Percentiles rank a stretch among this genome's conserved stretches.
Evolutionary conservation across 2,329 filamentous ascomycete genomes (phyloP).

Genomic region (Fusarium aywerte): DNA sequence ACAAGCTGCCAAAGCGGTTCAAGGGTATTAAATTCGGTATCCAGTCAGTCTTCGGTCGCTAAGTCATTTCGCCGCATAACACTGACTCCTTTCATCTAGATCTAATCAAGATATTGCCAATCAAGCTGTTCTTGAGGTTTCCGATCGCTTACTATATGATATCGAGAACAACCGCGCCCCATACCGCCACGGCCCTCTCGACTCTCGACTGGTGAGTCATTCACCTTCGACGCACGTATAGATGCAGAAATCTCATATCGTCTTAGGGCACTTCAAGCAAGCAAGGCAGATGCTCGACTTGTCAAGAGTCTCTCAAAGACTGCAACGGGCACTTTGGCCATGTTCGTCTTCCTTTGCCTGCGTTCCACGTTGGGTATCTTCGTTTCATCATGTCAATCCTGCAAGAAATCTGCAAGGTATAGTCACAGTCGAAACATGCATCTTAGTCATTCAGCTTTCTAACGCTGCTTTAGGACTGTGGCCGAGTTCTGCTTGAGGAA

Average conservation of each 20-base stretch:
- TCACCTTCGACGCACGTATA: not conserved
- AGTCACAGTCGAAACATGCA: not conserved
- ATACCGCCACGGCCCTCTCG: constrained; percentile 85
- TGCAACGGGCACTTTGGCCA: constrained; percentile 98
- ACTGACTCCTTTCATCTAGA: constrained; percentile 54
- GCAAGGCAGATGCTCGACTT: constrained; percentile 81
- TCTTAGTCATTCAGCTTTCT: not conserved
- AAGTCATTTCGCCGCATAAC: not conserved
- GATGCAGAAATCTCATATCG: not conserved
- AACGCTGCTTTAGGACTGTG: constrained; percentile 70
- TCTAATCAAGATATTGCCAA: constrained; percentile 95
- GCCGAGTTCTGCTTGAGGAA: constrained; percentile 83
- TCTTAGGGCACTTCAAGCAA: constrained; percentile 84
- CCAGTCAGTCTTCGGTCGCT: constrained; percentile 64
- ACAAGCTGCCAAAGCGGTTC: constrained; percentile 90
- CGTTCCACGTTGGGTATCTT: constrained; percentile 96
- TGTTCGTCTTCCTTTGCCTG: constrained; percentile 88
- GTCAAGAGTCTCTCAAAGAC: constrained; percentile 79
- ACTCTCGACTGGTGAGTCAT: constrained; percentile 74
- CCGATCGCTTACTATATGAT: constrained; percentile 94
- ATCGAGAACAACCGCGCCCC: constrained; percentile 81
- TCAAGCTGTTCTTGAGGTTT: constrained; percentile 93
- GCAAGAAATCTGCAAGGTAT: constrained; percentile 90
- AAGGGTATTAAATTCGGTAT: constrained; percentile 95
- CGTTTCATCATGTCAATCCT: constrained; percentile 92